Base-by-base conservation (phyloP, 2,329 filamentous ascomycete genomes). In the Aspergillus pseudoterreus region DNA sequence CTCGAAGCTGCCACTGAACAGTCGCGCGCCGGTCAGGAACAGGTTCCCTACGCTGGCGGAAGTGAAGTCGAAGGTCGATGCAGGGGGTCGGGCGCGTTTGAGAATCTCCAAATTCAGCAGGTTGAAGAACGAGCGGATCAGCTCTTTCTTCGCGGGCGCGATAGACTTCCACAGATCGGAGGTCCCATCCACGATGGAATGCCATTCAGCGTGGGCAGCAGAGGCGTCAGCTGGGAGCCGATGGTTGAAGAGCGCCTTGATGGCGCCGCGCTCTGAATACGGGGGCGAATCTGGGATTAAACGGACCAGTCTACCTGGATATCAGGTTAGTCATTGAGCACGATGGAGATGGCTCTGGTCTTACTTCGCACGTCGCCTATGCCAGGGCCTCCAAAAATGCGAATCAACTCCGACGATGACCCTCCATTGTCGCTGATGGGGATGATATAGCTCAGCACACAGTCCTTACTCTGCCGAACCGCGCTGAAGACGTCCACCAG, bases 361-460 rank as follows among this genome's bases (percentile, higher is more conserved):
- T 58, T 74, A 87, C 86, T 89, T 67, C 88, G 78, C 22, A 91
- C 82, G 73, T 92, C 88, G 50, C 88, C 88, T 63, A 91, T 79
- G 2, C 92, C 92, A 58, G 92, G 92, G 1, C 94, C 94, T 12
- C 92, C 94, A 72, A 97, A 94, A 33, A 97, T 91, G 33, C 94
- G 82, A 59, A 96, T 95, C 63, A 96, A 77, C 75, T 97, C 92
- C 42, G 90, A 95, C 2, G 91, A 95, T 61, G 89, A 95, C 36
- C 92, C 92, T 45, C 92, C 92, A 71, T 97, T 97, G 73, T 97
- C 92, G 58, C 88, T 94, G 67, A 96, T 96, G 33, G 92, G 92
- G 47, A 97, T 95, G 53, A 96, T 84, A 70, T 95, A 95, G 71
- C 83, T 90, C 39, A 95, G 74, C 2, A 80, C 76, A 64, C 86